Evolutionary conservation across 805 yeast genomes (phyloP), one percentile per base, ranked within the genome.

Genomic region (Starmerella lactis-condensi): DNA sequence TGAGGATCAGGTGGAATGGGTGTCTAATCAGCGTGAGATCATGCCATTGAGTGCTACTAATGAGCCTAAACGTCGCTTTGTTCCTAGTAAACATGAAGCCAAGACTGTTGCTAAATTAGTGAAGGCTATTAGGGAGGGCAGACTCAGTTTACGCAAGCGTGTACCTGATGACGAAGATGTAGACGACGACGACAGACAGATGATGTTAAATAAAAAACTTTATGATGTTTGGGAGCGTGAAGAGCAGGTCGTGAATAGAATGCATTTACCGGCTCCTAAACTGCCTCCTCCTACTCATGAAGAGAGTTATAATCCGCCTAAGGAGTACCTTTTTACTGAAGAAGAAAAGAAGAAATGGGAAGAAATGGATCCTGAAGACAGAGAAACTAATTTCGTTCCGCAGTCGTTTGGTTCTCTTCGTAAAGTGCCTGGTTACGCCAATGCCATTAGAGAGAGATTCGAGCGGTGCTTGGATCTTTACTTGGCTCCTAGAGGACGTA

Each of bases 221-320:
- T 79, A 65, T 51, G 94, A 89, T 54, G 62, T 89, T 35, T 89
- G 99, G 99, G 78, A 73, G 44, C 55, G 51, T 33, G 69, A 71
- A 29, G 68, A 67, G 28, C 65, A 61, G 26, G 69, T 65, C 31
- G 56, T 58, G 22, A 93, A 82, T 48, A 93, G 83, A 54, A 61
- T 81, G 28, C 81, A 70, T 40, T 61, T 85, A 45, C 70, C 93
- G 50, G 98, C 98, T 11, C 98, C 99, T 23, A 85, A 89, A 54
- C 45, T 81, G 45, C 72, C 93, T 11, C 96, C 95, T 22, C 99
- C 99, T 35, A 79, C 95, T 1, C 71, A 89, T 50, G 98, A 85
- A 43, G 94, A 85, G 59, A 72, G 89, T 46, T 89, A 89, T 55
- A 89, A 89, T 51, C 99, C 99, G 22, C 99, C 99, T 4, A 93